Evolutionary conservation across 2,329 filamentous ascomycete genomes (phyloP).

Genomic region (Acephala macrosclerotiorum): DNA sequence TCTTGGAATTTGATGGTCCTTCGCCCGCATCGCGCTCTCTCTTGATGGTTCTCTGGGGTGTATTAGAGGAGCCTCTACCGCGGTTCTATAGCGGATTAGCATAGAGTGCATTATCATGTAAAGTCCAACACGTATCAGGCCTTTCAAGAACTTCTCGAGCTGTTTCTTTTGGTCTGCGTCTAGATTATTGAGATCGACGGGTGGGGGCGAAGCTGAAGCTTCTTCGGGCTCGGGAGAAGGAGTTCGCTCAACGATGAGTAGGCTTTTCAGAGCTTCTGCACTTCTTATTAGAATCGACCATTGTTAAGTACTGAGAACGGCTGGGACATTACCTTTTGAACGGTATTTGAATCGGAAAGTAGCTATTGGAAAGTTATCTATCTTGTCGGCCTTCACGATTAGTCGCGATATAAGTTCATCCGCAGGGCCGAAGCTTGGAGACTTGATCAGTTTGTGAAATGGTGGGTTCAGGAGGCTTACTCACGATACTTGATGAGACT

Average conservation of each 20-base stretch:
- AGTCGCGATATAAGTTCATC: not conserved
- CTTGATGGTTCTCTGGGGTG: slow-evolving; percentile 12
- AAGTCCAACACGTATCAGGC: not conserved
- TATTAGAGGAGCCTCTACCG: not conserved
- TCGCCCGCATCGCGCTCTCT: slow-evolving; percentile 13
- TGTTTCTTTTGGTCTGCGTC: not conserved
- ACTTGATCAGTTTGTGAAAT: not conserved
- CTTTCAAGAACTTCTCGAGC: not conserved
- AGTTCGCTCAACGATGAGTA: slow-evolving; percentile 32
- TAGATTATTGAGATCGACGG: slow-evolving; percentile 1
- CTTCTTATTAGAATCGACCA: not conserved
- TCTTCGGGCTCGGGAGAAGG: slow-evolving; percentile 25
- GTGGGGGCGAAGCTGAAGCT: not conserved
- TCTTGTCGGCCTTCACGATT: not conserved
- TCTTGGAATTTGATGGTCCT: slow-evolving; percentile 5
- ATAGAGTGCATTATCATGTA: not conserved
- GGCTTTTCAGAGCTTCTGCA: slow-evolving; percentile 33
- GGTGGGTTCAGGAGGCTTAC: not conserved
- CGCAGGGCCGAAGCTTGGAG: not conserved
- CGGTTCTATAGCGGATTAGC: not conserved
- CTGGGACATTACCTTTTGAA: slow-evolving; percentile 29
- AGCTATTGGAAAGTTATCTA: slow-evolving; percentile 31
- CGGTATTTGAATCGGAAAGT: slow-evolving; percentile 40
- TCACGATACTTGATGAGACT: slow-evolving; percentile 27
- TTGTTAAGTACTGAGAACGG: not conserved